phyloP scores from a whole-genome alignment of 805 yeast species.

The Sugiyamaella boreocaroliniensis region DNA sequence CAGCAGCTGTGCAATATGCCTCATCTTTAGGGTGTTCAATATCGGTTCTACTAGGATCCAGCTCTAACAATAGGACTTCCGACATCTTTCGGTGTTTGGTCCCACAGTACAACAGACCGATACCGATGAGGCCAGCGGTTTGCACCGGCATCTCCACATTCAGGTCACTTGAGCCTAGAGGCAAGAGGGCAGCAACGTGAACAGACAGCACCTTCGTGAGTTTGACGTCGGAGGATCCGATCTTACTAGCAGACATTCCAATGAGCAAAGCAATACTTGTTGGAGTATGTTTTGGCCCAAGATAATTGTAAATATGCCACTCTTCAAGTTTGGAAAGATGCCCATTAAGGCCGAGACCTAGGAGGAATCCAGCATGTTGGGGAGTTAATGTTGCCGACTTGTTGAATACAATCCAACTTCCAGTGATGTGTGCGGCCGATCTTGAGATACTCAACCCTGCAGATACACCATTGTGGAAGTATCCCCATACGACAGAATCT shows the following conservation, averaged over 20 bases:
- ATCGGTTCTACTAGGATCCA: slow-evolving; percentile 29
- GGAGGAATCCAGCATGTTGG: slow-evolving; percentile 90
- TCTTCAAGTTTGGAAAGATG: slow-evolving; percentile 78
- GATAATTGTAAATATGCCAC: slow-evolving; percentile 91
- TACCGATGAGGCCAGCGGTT: slow-evolving; percentile 84
- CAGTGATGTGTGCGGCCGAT: slow-evolving; percentile 62
- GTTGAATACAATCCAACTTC: slow-evolving; percentile 88
- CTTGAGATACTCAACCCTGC: slow-evolving; percentile 72
- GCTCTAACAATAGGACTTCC: slow-evolving; percentile 65
- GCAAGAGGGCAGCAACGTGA: slow-evolving; percentile 85
- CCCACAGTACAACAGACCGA: slow-evolving; percentile 74
- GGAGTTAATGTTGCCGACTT: slow-evolving; percentile 60
- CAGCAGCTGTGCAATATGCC: slow-evolving; percentile 81
- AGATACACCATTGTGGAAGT: slow-evolving; percentile 87
- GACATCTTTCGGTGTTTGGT: slow-evolving; percentile 83
- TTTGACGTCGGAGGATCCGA: slow-evolving; percentile 77
- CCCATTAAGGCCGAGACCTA: slow-evolving; percentile 89
- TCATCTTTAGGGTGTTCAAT: slow-evolving; percentile 48
- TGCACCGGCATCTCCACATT: slow-evolving; percentile 80
- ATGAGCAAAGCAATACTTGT: slow-evolving; percentile 82
- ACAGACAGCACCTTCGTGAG: slow-evolving; percentile 87
- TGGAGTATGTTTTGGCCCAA: slow-evolving; percentile 79
- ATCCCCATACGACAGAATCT: slow-evolving; percentile 65
- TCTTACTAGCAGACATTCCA: slow-evolving; percentile 87
- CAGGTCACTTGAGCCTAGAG: slow-evolving; percentile 83